These are phyloP conservation scores for Camelina sativa DNA, from an alignment of 345 rosid genomes.

Conservation along the genomic window DNA sequence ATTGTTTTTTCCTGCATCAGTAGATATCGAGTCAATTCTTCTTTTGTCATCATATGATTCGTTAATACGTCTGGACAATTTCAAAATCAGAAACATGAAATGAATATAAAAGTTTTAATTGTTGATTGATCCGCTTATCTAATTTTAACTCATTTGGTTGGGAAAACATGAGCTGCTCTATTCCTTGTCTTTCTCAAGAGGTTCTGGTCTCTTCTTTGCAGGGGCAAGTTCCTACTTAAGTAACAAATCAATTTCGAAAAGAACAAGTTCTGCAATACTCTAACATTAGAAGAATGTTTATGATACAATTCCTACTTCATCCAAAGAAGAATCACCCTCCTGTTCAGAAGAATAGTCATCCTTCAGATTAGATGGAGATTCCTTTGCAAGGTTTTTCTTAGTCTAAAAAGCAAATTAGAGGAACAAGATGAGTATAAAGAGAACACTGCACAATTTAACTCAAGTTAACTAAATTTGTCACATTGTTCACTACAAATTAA, in stretches of 20 bases:
- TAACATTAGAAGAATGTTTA: neutral
- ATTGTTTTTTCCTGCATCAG: too few relatives aligned
- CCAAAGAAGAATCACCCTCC: conserved; percentile 47
- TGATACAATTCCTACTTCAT: conserved; percentile 38
- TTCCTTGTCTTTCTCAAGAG: conserved; percentile 31
- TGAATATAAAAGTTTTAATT: too few relatives aligned
- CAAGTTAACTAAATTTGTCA: neutral
- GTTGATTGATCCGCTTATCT: too few relatives aligned
- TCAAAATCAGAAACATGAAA: too few relatives aligned
- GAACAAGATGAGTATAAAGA: neutral
- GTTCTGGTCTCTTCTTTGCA: conserved; percentile 25
- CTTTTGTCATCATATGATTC: too few relatives aligned
- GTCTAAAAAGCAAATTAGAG: neutral
- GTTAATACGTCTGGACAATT: too few relatives aligned
- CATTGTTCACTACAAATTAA: neutral
- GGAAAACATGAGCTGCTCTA: conserved; percentile 42
- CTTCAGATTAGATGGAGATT: conserved; percentile 14
- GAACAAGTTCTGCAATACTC: neutral
- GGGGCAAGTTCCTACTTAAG: conserved; percentile 37
- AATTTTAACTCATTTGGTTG: too few relatives aligned
- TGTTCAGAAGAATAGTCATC: conserved; percentile 51
- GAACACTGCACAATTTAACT: neutral
- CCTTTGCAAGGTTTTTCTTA: conserved; percentile 45
- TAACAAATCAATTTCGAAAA: neutral
- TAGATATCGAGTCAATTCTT: too few relatives aligned